Conservation (phyloP, 1,284 basidiomycete genomes). For the Heterobasidion irregulare region DNA sequence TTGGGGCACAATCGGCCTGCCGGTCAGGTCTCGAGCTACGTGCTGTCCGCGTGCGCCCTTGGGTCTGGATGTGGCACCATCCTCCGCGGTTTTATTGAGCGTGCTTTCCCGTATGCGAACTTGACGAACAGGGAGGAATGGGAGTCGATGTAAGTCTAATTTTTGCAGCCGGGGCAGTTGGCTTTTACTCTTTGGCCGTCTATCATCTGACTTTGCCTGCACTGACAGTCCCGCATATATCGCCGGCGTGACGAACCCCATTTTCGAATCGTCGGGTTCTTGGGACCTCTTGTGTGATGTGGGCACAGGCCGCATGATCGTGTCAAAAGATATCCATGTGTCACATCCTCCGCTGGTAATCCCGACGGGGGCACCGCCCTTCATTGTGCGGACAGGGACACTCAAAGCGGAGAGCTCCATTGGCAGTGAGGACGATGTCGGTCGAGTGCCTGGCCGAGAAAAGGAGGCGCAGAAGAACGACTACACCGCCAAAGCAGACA, state of each 20-base stretch:
- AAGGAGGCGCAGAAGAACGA: slow-evolving; percentile 37
- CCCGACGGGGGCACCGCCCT: slow-evolving; percentile 27
- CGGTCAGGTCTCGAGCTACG: slow-evolving; percentile 82
- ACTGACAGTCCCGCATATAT: slow-evolving; percentile 80
- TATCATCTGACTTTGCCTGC: not conserved
- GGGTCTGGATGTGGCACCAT: slow-evolving; percentile 85
- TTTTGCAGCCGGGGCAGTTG: not conserved
- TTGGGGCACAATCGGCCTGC: slow-evolving; percentile 84
- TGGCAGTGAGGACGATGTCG: slow-evolving; percentile 55
- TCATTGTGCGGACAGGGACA: slow-evolving; percentile 46
- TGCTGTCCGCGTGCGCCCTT: slow-evolving; percentile 88
- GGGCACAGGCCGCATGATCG: slow-evolving; percentile 76
- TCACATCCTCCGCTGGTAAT: slow-evolving; percentile 42
- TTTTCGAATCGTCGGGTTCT: slow-evolving; percentile 78
- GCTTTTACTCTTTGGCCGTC: too few species aligned
- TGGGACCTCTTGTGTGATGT: slow-evolving; percentile 96
- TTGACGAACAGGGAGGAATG: slow-evolving; percentile 84
- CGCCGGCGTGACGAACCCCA: slow-evolving; percentile 94
- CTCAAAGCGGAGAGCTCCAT: slow-evolving; percentile 53
- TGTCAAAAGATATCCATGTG: slow-evolving; percentile 74
- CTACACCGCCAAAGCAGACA: slow-evolving; percentile 49
- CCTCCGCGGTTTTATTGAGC: slow-evolving; percentile 77
- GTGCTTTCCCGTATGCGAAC: slow-evolving; percentile 92
- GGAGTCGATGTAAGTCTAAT: slow-evolving; percentile 64
- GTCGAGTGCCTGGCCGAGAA: slow-evolving; percentile 27